phyloP scores from a whole-genome alignment of 345 rosid species.

The Passiflora organensis region DNA sequence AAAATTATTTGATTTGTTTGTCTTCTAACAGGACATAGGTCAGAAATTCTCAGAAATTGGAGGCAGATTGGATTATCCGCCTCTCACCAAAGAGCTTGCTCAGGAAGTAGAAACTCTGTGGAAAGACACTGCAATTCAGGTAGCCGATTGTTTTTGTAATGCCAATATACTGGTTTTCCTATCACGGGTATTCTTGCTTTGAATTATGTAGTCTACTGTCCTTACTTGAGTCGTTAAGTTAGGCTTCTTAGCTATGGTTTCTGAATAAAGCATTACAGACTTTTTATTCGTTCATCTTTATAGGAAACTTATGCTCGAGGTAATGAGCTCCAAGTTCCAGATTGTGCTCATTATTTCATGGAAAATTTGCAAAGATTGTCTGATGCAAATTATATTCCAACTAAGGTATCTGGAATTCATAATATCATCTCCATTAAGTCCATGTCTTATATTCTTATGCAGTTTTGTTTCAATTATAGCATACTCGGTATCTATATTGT shows the following conservation, averaged over 20 bases:
- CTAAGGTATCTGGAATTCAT: constrained; percentile 52
- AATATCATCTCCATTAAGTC: background rate
- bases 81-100: constrained; percentile 70
- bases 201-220: background rate
- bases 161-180: constrained; percentile 1
- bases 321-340: constrained; percentile 91
- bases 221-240: background rate
- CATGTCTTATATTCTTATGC: background rate
- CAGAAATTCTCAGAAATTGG: constrained; percentile 81
- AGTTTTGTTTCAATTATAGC: no score
- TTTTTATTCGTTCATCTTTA: constrained; percentile 18
- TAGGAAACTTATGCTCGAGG: constrained; percentile 87
- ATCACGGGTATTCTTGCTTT: background rate
- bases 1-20: background rate
- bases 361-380: constrained; percentile 81
- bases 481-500: background rate
- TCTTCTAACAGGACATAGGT: constrained; percentile 58
- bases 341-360: constrained; percentile 87
- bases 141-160: constrained; percentile 19
- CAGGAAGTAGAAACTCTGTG: constrained; percentile 72
- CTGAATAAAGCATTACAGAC: background rate
- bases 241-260: background rate
- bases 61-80: constrained; percentile 64
- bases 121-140: constrained; percentile 97
- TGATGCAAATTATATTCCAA: constrained; percentile 73